Evolutionary conservation across 768 basidiomycete species (phyloP), one percentile per base, ranked within the genome.

Genomic region (Rhodotorula graminis): DNA sequence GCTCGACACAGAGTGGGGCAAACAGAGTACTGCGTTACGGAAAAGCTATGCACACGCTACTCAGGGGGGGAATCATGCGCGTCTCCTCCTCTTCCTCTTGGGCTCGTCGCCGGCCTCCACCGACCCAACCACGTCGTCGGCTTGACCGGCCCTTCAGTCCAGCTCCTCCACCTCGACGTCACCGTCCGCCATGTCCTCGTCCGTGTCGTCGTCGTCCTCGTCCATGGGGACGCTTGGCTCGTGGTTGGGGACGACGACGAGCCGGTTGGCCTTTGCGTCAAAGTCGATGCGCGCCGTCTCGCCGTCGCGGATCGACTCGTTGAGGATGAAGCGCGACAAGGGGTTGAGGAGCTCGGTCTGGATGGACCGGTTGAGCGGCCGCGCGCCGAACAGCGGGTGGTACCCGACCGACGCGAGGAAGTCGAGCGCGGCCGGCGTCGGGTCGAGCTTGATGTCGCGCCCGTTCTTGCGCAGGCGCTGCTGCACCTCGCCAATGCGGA

Each of bases 301-400:
- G 23, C 88, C 88, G 65, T 97, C 93, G 55, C 87, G 84, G 64
- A 97, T 84, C 56, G 88, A 86, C 76, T 90, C 90, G 53, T 91
- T 89, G 61, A 98, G 87, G 56, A 98, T 84, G 84, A 90, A 85
- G 67, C 89, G 83, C 25, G 92, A 91, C 50, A 98, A 83, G 21
- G 94, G 95, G 80, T 96, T 94, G 78, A 98, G 85, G 49, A 99
- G 84, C 78, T 97, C 92, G 77, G 86, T 88, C 82, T 96, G 94
- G 76, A 99, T 94, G 9, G 90, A 86, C 47, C 93, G 87, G 79
- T 92, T 91, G 74, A 97, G 85, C 2, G 95, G 96, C 55, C 95
- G 88, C 67, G 94, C 95, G 75, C 95, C 93, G 79, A 95, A 91
- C 29, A 84, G 83, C 2, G 92, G 84, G 60, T 90, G 90, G 81